Percentiles rank a stretch among this genome's conserved stretches.
phyloP scores from a whole-genome alignment of 257 asterid species.

The Galeopsis tetrahit region DNA sequence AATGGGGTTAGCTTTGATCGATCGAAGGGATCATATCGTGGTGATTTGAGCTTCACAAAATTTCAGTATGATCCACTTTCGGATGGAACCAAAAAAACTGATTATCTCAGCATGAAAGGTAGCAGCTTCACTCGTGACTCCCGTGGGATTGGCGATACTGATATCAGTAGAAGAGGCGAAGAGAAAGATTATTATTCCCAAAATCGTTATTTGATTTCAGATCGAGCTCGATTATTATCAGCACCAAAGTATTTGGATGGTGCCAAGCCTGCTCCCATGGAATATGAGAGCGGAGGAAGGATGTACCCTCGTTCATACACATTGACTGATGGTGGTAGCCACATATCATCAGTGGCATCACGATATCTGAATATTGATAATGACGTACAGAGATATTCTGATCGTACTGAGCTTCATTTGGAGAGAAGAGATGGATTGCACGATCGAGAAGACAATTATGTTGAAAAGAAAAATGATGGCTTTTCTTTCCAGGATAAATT shows the following conservation, averaged over 20 bases:
- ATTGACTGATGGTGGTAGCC: constrained; percentile 35
- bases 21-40: constrained; percentile 36
- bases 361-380: constrained; percentile 36
- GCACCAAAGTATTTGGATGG: constrained; percentile 32
- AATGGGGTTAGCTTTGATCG: constrained; percentile 32
- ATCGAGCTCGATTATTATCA: constrained; percentile 32
- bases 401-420: constrained; percentile 35
- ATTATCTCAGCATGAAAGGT: constrained; percentile 31
- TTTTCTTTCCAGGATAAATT: constrained; percentile 37
- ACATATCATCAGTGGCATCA: constrained; percentile 37
- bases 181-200: constrained; percentile 38
- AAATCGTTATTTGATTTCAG: constrained; percentile 34
- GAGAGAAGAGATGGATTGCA: constrained; percentile 41
- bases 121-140: constrained; percentile 28
- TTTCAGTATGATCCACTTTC: constrained; percentile 39
- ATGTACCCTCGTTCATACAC: constrained; percentile 43
- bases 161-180: constrained; percentile 34
- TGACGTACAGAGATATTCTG: constrained; percentile 36
- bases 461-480: constrained; percentile 41
- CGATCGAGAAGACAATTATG: constrained; percentile 33
- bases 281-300: constrained; percentile 48
- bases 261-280: constrained; percentile 33
- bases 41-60: constrained; percentile 42
- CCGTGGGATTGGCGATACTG: constrained; percentile 39
- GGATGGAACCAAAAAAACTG: constrained; percentile 43